phyloP scores from a whole-genome alignment of 2,329 filamentous ascomycete species.

The Trichoderma aggressivum region DNA sequence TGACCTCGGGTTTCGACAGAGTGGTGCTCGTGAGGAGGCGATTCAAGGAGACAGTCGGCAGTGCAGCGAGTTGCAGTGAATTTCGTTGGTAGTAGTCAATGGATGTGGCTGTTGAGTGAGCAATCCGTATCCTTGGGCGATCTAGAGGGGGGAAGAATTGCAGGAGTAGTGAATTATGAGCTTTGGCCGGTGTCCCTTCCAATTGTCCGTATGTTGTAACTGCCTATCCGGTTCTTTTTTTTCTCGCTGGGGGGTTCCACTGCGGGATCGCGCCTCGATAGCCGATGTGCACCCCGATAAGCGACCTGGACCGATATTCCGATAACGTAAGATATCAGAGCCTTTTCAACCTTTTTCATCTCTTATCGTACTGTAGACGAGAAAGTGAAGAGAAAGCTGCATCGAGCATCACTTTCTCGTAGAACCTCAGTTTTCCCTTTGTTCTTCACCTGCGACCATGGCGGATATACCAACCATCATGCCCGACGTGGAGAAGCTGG shows the following conservation, averaged over 20 bases:
- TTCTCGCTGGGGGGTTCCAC: neutral
- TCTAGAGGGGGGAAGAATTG: neutral
- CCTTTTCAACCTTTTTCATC: neutral
- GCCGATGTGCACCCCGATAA: neutral
- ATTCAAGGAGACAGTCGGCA: neutral
- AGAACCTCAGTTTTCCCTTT: neutral
- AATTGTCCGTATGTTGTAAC: neutral
- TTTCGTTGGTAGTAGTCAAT: neutral
- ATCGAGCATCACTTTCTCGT: slow-evolving; percentile 17
- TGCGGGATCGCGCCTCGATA: slow-evolving; percentile 1
- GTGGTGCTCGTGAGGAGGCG: neutral
- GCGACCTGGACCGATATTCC: neutral
- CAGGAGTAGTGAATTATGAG: neutral
- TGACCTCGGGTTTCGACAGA: neutral
- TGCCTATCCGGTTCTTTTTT: neutral
- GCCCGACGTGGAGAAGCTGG: slow-evolving; percentile 69
- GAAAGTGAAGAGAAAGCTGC: neutral
- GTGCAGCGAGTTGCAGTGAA: neutral
- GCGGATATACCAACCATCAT: slow-evolving; percentile 53
- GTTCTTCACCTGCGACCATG: slow-evolving; percentile 28
- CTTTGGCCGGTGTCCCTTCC: neutral
- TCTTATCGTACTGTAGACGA: neutral
- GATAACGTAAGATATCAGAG: neutral
- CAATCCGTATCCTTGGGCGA: neutral
- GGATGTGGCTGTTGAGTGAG: neutral